phyloP scores from a whole-genome alignment of 495 filamentous ascomycete genomes.

The Trichocladium uniseriatum region DNA sequence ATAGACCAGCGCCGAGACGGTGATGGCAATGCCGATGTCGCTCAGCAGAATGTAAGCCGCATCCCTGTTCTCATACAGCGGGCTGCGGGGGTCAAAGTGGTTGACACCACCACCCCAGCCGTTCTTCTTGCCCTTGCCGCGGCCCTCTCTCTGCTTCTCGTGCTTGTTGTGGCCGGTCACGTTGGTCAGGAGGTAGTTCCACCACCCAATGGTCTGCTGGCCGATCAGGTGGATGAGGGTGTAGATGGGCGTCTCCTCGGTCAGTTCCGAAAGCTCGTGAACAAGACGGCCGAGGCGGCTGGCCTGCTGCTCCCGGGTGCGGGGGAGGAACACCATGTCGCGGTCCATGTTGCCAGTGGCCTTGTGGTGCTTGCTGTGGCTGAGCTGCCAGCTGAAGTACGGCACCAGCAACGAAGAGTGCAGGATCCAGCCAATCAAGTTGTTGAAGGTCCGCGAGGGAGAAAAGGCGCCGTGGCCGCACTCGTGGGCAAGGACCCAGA shows the following conservation, averaged over 20 bases:
- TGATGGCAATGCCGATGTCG: slow-evolving; percentile 66
- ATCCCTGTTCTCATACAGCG: slow-evolving; percentile 86
- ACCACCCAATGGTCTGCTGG: slow-evolving; percentile 90
- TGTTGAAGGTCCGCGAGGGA: slow-evolving; percentile 67
- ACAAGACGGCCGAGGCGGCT: slow-evolving; percentile 55
- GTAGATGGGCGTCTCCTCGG: slow-evolving; percentile 87
- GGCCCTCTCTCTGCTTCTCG: slow-evolving; percentile 69
- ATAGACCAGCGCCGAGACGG: slow-evolving; percentile 44
- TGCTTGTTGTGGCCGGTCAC: slow-evolving; percentile 94
- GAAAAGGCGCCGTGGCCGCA: slow-evolving; percentile 87
- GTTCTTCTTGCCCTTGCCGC: slow-evolving; percentile 82
- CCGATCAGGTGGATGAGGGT: slow-evolving; percentile 61
- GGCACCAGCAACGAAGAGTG: slow-evolving; percentile 77
- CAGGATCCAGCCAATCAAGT: slow-evolving; percentile 75
- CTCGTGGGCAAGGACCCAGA: slow-evolving; percentile 83
- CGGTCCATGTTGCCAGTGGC: slow-evolving; percentile 90
- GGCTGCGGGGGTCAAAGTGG: slow-evolving; percentile 84
- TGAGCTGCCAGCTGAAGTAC: slow-evolving; percentile 91
- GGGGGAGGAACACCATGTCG: slow-evolving; percentile 96
- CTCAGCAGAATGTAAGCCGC: slow-evolving; percentile 71
- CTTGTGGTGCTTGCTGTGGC: slow-evolving; percentile 91
- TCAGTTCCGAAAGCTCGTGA: slow-evolving; percentile 76
- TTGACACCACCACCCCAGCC: slow-evolving; percentile 75
- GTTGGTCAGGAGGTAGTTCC: slow-evolving; percentile 75
- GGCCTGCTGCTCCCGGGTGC: slow-evolving; percentile 68